A percentile compares a stretch with the other conserved stretches of the same genome.
Evolutionary conservation across 345 rosid genomes (phyloP).

Genomic region (Arabidopsis suecica): DNA sequence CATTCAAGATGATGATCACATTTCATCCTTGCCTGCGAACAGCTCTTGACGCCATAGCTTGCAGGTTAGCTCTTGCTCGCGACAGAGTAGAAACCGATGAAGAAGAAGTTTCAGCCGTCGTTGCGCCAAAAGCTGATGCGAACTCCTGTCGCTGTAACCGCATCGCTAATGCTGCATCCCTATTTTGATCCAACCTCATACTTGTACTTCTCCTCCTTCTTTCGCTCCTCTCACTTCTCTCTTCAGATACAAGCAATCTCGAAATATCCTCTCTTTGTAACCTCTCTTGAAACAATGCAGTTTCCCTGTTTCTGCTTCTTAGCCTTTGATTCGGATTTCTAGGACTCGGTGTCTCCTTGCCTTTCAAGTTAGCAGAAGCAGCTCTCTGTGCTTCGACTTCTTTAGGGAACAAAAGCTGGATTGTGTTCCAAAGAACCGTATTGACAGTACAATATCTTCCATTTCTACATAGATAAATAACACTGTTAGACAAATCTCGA

Average conservation of each 20-base stretch:
- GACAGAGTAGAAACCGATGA: constrained; percentile 41
- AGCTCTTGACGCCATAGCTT: constrained; percentile 96
- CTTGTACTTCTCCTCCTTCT: constrained; percentile 45
- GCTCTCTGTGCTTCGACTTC: constrained; percentile 87
- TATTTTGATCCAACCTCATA: constrained; percentile 59
- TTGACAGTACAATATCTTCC: constrained; percentile 87
- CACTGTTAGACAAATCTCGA: neutral
- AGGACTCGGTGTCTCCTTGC: constrained; percentile 30
- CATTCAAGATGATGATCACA: constrained; percentile 4
- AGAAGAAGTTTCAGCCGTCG: constrained; percentile 43
- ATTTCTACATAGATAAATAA: constrained; percentile 53
- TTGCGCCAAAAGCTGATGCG: constrained; percentile 60
- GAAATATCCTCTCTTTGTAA: constrained; percentile 74
- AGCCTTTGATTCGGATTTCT: constrained; percentile 25
- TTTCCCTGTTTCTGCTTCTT: constrained; percentile 35
- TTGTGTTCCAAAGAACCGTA: constrained; percentile 97
- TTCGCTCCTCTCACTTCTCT: constrained; percentile 52
- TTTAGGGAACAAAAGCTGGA: constrained; percentile 87
- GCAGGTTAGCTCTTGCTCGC: constrained; percentile 76
- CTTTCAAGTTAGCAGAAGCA: constrained; percentile 34
- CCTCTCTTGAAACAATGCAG: constrained; percentile 59
- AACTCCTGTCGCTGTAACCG: constrained; percentile 90
- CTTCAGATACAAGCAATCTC: constrained; percentile 45
- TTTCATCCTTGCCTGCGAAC: constrained; percentile 51
- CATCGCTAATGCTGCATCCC: constrained; percentile 78